These are phyloP conservation scores for Colletotrichum scovillei DNA, from an alignment of 2,329 filamentous ascomycete genomes.

Conservation along the genomic window DNA sequence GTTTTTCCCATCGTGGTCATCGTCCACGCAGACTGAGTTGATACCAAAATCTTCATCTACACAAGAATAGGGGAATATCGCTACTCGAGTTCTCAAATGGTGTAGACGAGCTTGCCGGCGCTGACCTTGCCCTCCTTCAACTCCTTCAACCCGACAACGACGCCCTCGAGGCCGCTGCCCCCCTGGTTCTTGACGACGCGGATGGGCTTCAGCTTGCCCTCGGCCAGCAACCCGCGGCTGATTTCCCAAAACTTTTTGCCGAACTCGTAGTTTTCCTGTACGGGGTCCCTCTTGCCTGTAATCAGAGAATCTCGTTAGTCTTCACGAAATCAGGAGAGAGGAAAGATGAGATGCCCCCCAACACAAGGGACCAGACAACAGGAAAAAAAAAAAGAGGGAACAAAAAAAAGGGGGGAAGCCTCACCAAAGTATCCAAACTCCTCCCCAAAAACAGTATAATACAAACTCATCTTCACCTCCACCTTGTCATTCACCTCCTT, in stretches of 20 bases:
- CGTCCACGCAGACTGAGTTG: not conserved
- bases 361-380: no score
- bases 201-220: slow-evolving; percentile 48
- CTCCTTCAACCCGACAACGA: slow-evolving; percentile 47
- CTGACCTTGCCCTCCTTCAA: slow-evolving; percentile 48
- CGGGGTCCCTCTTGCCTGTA: slow-evolving; percentile 20
- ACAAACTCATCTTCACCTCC: slow-evolving; percentile 45
- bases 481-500: slow-evolving; percentile 53
- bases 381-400: not conserved
- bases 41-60: not conserved
- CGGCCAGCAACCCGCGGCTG: slow-evolving; percentile 44
- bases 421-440: slow-evolving; percentile 39
- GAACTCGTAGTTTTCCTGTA: slow-evolving; percentile 45
- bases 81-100: slow-evolving; percentile 23
- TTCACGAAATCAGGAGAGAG: no score
- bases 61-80: not conserved
- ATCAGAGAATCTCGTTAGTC: not conserved
- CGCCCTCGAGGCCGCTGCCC: slow-evolving; percentile 46
- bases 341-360: not conserved
- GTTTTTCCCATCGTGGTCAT: no score
- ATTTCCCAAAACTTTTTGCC: slow-evolving; percentile 49
- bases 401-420: no score
- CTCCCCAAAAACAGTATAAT: slow-evolving; percentile 51
- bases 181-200: slow-evolving; percentile 43
- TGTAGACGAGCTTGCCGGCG: slow-evolving; percentile 57